A percentile compares a stretch with the other conserved stretches of the same genome.
phyloP scores from a whole-genome alignment of 805 yeast genomes.

The Wickerhamiella spandovensis region DNA sequence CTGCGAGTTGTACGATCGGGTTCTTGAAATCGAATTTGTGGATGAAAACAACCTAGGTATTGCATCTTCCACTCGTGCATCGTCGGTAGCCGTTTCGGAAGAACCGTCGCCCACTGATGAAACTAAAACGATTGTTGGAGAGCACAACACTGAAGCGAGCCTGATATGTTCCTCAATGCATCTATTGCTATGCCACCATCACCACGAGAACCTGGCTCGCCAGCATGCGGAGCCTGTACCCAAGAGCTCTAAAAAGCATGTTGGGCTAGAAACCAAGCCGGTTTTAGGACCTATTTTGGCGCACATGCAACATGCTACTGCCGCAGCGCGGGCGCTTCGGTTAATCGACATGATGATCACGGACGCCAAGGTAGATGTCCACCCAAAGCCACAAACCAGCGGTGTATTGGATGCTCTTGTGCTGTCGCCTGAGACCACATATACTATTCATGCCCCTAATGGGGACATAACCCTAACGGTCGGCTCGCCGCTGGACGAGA shows the following conservation, averaged over 20 bases:
- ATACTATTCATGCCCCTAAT: background rate
- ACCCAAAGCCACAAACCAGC: background rate
- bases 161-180: slow-evolving; percentile 39
- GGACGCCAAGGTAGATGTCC: background rate
- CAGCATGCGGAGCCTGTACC: slow-evolving; percentile 21
- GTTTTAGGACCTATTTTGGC: slow-evolving; percentile 25
- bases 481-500: slow-evolving; percentile 16
- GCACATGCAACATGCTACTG: slow-evolving; percentile 19
- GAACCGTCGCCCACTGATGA: slow-evolving; percentile 19
- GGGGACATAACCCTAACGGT: slow-evolving; percentile 11
- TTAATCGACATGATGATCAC: slow-evolving; percentile 16
- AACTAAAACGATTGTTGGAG: slow-evolving; percentile 22
- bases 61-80: slow-evolving; percentile 11
- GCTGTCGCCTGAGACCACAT: background rate
- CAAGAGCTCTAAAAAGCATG: slow-evolving; percentile 6
- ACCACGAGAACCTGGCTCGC: slow-evolving; percentile 32
- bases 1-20: slow-evolving; percentile 50
- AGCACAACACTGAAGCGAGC: slow-evolving; percentile 19
- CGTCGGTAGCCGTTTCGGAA: slow-evolving; percentile 25
- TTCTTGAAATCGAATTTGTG: slow-evolving; percentile 58
- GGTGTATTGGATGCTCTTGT: background rate
- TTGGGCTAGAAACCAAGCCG: slow-evolving; percentile 4
- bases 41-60: slow-evolving; percentile 26
- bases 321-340: slow-evolving; percentile 10
- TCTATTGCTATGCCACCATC: slow-evolving; percentile 48